phyloP scores from a whole-genome alignment of 306 rosid genomes.

The Cicer chorassanicum region DNA sequence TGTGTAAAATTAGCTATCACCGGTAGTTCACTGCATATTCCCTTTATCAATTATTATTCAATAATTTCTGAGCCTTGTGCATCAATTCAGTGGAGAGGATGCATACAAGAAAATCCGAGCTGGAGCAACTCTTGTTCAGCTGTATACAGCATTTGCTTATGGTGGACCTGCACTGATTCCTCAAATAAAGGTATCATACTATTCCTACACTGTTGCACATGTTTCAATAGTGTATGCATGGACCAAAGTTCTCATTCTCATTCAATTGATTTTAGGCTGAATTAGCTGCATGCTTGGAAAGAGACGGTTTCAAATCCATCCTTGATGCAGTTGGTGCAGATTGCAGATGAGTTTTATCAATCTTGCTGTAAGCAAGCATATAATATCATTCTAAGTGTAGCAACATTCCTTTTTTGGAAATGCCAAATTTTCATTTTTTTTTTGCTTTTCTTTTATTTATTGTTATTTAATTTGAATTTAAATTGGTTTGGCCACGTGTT shows the following conservation, averaged over 20 bases:
- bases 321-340: slow-evolving; percentile 93
- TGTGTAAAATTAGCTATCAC: too few species aligned
- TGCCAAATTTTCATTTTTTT: slow-evolving; percentile 34
- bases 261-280: slow-evolving; percentile 64
- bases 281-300: slow-evolving; percentile 81
- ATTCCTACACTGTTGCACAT: slow-evolving; percentile 34
- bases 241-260: slow-evolving; percentile 35
- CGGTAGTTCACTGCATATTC: too few species aligned
- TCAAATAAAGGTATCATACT: slow-evolving; percentile 76
- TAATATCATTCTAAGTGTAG: slow-evolving; percentile 23
- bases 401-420: slow-evolving; percentile 34
- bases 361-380: slow-evolving; percentile 29
- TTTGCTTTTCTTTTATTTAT: slow-evolving; percentile 16
- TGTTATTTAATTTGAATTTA: slow-evolving; percentile 23
- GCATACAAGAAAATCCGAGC: slow-evolving; percentile 89
- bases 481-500: slow-evolving; percentile 40
- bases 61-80: slow-evolving; percentile 31
- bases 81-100: slow-evolving; percentile 78
- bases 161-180: slow-evolving; percentile 98
- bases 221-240: slow-evolving; percentile 26
- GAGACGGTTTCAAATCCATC: slow-evolving; percentile 88
- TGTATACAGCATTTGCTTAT: slow-evolving; percentile 88
- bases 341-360: slow-evolving; percentile 55
- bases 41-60: not conserved
- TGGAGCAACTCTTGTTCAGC: slow-evolving; percentile 95